Evolutionary conservation across 2,329 filamentous ascomycete genomes (phyloP), one percentile per base, ranked within the genome.

Genomic region (Coleophoma crateriformis): DNA sequence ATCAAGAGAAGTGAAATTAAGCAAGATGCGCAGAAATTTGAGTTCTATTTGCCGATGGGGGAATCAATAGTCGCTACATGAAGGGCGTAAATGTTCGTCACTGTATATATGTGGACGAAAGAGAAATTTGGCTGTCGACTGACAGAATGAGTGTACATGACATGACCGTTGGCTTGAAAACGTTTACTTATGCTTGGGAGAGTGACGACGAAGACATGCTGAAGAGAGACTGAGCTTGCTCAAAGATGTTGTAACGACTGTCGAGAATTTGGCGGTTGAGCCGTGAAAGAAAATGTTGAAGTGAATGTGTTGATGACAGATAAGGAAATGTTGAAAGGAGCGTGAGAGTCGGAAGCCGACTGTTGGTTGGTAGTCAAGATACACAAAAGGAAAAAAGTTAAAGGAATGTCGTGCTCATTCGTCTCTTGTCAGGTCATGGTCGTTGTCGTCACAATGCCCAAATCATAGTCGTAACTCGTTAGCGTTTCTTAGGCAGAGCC

Each of bases 401-500:
- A 63, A 62, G 33, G 61, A 64, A 52, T 62, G 63, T 64, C 34
- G 57, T 64, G 59, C 59, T 62, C 50, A 57, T 61, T 54, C 27
- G 27, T 27, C 27, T 27, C 57, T 56, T 46, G 46, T 56, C 52
- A 46, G 55, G 50, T 55, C 53, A 34, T 52, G 35, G 45, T 54
- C 50, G 41, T 56, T 27, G 27, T 27, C 27, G 27, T 27, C 27
- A 10, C 27, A 27, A 27, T 27, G 7, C 27, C 22, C 6, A 27
- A 27, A 27, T 27, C 27, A 27, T 27, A 27, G 27, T 27, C 27
- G 27, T 27, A 27, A 27, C 6, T 27, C 27, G 27, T 27, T 27
- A 27, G 27, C 27, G 3, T 27, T 27, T 27, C 27, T 4, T 27
- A 27, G 27, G 27, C 27, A 27, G 27, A 27, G 8, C 27, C 27